A percentile compares a stretch with the other conserved stretches of the same genome.
Conservation (phyloP, 371 early-diverging fungal species). For the Blakeslea trispora region DNA sequence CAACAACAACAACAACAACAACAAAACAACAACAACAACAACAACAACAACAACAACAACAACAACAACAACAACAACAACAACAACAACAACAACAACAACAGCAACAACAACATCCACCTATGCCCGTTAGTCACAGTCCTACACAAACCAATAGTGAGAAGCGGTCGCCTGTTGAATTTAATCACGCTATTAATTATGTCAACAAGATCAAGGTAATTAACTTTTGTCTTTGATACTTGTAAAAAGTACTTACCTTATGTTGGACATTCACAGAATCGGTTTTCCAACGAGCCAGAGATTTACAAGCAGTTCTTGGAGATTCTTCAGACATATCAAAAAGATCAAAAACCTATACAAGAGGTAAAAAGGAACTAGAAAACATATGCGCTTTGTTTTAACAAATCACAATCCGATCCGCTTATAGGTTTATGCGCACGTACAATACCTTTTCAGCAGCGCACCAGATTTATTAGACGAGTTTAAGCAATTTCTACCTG, state of each 20-base stretch:
- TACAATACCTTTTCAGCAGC: conserved; percentile 79
- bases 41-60: conserved; percentile 1
- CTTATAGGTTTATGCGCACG: conserved; percentile 83
- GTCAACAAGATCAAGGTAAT: conserved; percentile 92
- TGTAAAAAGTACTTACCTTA: neutral
- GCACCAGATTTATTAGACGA: conserved; percentile 92
- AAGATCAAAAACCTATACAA: conserved; percentile 86
- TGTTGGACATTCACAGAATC: conserved; percentile 58
- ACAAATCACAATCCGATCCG: neutral
- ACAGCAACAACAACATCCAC: neutral
- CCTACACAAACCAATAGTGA: conserved; percentile 11
- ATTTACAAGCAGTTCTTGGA: conserved; percentile 93
- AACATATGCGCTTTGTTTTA: neutral
- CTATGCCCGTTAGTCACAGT: conserved; percentile 8
- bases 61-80: conserved; percentile 1
- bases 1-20: conserved; percentile 1
- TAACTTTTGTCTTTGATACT: neutral
- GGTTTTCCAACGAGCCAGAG: conserved; percentile 86
- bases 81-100: conserved; percentile 4
- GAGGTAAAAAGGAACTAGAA: conserved; percentile 53
- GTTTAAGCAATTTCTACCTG: conserved; percentile 96
- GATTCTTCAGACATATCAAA: conserved; percentile 90
- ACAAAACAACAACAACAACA: conserved; percentile 3
- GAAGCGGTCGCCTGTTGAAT: conserved; percentile 71
- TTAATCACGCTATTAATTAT: conserved; percentile 93